Evolutionary conservation across 306 rosid genomes (phyloP), one percentile per base, ranked within the genome.

Genomic region (Ammopiptanthus mongolicus): DNA sequence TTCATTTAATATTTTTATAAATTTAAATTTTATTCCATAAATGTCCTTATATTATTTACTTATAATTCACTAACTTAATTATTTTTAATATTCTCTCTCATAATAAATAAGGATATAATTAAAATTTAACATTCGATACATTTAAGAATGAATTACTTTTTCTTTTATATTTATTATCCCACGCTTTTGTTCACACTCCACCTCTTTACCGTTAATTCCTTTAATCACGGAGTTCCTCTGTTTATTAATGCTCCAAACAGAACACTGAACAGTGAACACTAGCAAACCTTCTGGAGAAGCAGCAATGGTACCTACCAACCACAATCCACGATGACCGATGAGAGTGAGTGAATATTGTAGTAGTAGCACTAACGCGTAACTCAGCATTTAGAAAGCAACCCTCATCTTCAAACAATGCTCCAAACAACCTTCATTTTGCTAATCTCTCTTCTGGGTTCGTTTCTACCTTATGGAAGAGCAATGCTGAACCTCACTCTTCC

Each of bases 401-500:
- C 52, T 60, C 74, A 77, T 29, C 83, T 56, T 17, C 74, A 12
- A 34, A 91, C 84, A 44, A 88, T 93, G 97, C 71, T 88, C 9
- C 64, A 68, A 63, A 72, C 68, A 69, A 73, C 47, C 77, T 89
- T 87, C 93, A 91, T 91, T 91, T 65, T 87, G 42, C 52, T 88
- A 3, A 23, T 84, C 77, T 84, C 50, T 47, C 29, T 85, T 72
- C 73, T 93, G 11, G 75, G 65, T 74, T 84, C 86, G 1, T 59
- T 85, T 52, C 65, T 66, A 12, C 78, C 60, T 1, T 84, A 76
- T 50, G 86, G 74, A 63, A 8, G 31, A 8, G 81, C 92, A 69
- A 65, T 76, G 78, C 82, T 88, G 79, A 93, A 91, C 86, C 65
- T 89, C 78, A 94, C 94, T 69, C 91, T 94, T 48, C 88, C 97